Evolutionary conservation across 148 eudicot species (phyloP).

Genomic region (Pharnaceum exiguum): DNA sequence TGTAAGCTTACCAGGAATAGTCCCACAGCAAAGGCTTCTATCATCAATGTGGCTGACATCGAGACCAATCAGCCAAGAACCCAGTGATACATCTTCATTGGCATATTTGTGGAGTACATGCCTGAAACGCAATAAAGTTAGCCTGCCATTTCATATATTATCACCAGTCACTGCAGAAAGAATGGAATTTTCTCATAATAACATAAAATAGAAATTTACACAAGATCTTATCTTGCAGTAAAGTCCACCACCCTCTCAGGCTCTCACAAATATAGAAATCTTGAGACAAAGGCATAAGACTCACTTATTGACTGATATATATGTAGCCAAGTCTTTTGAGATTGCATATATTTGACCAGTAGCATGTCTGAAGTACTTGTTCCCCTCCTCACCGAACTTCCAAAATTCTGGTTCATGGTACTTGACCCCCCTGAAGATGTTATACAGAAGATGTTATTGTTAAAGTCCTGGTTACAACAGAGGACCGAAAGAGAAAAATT

Average conservation of each 20-base stretch:
- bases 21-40: slow-evolving; percentile 69
- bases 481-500: not conserved
- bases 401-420: slow-evolving; percentile 83
- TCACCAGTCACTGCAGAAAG: no score
- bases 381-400: slow-evolving; percentile 82
- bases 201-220: no score
- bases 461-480: not conserved
- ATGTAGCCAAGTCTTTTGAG: slow-evolving; percentile 72
- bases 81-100: slow-evolving; percentile 80
- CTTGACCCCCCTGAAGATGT: slow-evolving; percentile 48
- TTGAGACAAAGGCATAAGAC: not conserved
- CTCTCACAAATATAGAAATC: not conserved
- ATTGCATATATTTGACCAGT: slow-evolving; percentile 80
- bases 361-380: slow-evolving; percentile 78
- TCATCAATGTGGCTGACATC: slow-evolving; percentile 80
- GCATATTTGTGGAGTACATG: slow-evolving; percentile 65
- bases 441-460: not conserved
- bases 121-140: slow-evolving; percentile 16
- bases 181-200: no score
- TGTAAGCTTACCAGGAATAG: slow-evolving; percentile 65
- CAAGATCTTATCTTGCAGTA: no score
- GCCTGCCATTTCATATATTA: not conserved
- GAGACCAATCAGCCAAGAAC: slow-evolving; percentile 84
- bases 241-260: no score
- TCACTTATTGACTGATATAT: slow-evolving; percentile 55